Conservation (phyloP, 2,329 filamentous ascomycete genomes). For the Rutstroemia sydowiana region DNA sequence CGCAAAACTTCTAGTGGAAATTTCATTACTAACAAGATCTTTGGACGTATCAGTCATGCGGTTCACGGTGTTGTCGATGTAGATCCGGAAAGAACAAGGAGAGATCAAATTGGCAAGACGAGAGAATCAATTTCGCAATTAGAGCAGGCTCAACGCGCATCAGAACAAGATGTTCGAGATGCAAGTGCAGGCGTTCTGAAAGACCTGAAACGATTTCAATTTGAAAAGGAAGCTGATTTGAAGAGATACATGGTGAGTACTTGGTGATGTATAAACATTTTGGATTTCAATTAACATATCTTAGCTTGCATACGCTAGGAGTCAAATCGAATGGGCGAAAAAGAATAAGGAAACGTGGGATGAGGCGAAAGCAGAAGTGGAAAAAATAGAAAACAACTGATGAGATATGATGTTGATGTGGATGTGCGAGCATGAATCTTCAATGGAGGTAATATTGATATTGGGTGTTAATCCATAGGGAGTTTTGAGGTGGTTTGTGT, state of each 20-base stretch:
- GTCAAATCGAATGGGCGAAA: conserved; percentile 68
- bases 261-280: not conserved
- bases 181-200: conserved; percentile 82
- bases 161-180: conserved; percentile 87
- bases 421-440: conserved; percentile 8
- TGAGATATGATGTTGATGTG: conserved; percentile 14
- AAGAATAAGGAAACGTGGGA: conserved; percentile 68
- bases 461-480: not conserved
- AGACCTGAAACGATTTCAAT: conserved; percentile 87
- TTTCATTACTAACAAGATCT: conserved; percentile 89
- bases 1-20: conserved; percentile 79
- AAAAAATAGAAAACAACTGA: conserved; percentile 51
- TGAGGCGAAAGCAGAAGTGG: conserved; percentile 61
- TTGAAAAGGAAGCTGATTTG: conserved; percentile 91
- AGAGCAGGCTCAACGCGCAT: conserved; percentile 82
- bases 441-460: conserved; percentile 13
- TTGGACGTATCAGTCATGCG: conserved; percentile 89
- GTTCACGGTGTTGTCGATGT: conserved; percentile 95
- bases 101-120: conserved; percentile 94
- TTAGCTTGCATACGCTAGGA: conserved; percentile 64
- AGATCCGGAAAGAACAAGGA: conserved; percentile 84
- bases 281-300: conserved; percentile 10
- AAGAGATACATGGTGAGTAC: conserved; percentile 85
- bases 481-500: not conserved
- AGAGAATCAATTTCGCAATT: conserved; percentile 78